Base-by-base conservation (phyloP, 2,329 filamentous ascomycete genomes). In the Verticillium albo-atrum region DNA sequence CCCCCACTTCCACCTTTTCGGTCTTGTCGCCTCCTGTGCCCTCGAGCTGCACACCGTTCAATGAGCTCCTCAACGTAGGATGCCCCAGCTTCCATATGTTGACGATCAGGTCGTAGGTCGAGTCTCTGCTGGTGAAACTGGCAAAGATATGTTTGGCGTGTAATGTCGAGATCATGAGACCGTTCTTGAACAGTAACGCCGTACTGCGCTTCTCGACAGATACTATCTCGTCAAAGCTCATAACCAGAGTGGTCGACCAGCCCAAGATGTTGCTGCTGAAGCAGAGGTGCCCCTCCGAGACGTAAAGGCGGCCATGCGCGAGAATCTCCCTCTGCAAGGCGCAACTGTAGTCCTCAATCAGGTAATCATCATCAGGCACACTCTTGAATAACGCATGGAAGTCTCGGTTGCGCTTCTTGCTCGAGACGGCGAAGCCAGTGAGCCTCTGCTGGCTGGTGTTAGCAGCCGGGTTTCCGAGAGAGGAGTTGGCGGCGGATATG, bases 191-290 rank as follows among this genome's bases (percentile, higher is more conserved):
- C 2, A 99, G 82, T 61, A 99, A 82, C 1, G 95, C 95, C 0
- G 95, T 99, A 71, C 88, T 97, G 73, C 96, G 90, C 78, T 98
- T 98, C 75, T 99, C 95, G 7, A 99, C 90, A 1, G 94, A 92
- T 23, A 98, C 91, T 60, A 99, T 91, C 74, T 99, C 95, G 70
- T 99, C 95, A 71, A 99, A 99, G 73, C 92, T 96, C 79, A 99
- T 97, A 57, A 99, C 94, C 50, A 99, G 80, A 1, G 95, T 99
- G 0, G 95, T 99, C 25, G 96, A 90, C 95, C 95, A 99, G 58
- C 95, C 95, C 54, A 99, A 85, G 65, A 99, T 99, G 71, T 99
- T 99, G 79, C 95, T 98, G 69, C 93, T 97, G 75, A 99, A 99
- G 78, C 95, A 99, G 54, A 99, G 86, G 71, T 99, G 94, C 12